Percentiles rank a stretch among this genome's conserved stretches.
These are phyloP conservation scores for Neurospora tetraspora DNA, from an alignment of 495 filamentous ascomycete species.

Conservation along the genomic window DNA sequence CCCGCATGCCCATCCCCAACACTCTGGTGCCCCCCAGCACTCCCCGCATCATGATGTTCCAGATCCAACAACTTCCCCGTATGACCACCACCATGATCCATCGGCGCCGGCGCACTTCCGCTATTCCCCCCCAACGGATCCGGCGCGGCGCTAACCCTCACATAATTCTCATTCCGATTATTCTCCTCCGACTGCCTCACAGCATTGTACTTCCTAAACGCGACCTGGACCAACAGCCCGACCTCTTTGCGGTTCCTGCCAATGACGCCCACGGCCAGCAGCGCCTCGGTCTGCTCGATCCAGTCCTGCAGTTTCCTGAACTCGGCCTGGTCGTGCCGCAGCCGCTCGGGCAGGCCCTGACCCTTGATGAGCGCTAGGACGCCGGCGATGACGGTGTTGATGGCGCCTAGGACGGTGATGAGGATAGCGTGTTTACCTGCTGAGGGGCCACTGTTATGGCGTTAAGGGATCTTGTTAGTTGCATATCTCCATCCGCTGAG, in stretches of 20 bases:
- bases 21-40: neutral
- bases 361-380: slow-evolving; percentile 37
- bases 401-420: slow-evolving; percentile 36
- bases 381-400: slow-evolving; percentile 42
- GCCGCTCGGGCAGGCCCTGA: slow-evolving; percentile 30
- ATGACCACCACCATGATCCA: neutral
- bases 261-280: slow-evolving; percentile 31
- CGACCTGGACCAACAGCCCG: slow-evolving; percentile 31
- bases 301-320: slow-evolving; percentile 31
- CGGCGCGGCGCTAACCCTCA: neutral
- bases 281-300: slow-evolving; percentile 28
- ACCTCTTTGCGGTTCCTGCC: slow-evolving; percentile 34
- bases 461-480: neutral
- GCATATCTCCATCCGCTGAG: too few species aligned
- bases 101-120: neutral
- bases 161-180: slow-evolving; percentile 33
- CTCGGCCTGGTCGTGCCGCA: slow-evolving; percentile 32
- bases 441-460: slow-evolving; percentile 20
- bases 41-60: neutral
- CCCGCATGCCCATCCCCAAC: neutral
- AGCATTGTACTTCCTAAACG: slow-evolving; percentile 36
- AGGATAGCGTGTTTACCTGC: slow-evolving; percentile 25
- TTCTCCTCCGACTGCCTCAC: slow-evolving; percentile 33
- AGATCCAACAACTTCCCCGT: neutral
- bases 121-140: neutral